Percentiles rank a stretch among this genome's conserved stretches.
Evolutionary conservation across 345 rosid species (phyloP).

Genomic region (Citrus glauca): DNA sequence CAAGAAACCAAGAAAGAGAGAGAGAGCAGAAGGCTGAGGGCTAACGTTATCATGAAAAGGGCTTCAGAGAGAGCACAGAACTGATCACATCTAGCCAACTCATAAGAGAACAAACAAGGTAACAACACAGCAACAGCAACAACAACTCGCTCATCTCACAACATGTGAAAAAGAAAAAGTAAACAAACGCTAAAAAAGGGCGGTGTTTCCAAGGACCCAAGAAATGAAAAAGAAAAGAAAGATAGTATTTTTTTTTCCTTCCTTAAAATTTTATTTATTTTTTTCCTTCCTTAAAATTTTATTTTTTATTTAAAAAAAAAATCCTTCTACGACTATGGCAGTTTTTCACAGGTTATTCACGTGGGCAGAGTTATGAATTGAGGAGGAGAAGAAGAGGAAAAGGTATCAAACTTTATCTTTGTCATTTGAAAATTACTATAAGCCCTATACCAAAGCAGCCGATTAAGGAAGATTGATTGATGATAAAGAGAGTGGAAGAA

Average conservation of each 20-base stretch:
- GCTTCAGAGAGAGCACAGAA: slow-evolving; percentile 26
- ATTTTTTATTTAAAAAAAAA: background rate
- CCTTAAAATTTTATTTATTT: background rate
- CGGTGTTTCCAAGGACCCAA: slow-evolving; percentile 54
- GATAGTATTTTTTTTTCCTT: background rate
- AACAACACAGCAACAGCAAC: slow-evolving; percentile 27
- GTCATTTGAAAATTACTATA: slow-evolving; percentile 29
- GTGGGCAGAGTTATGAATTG: slow-evolving; percentile 13
- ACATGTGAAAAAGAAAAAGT: slow-evolving; percentile 48
- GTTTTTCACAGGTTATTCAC: slow-evolving; percentile 37
- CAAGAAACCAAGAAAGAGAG: slow-evolving; percentile 6
- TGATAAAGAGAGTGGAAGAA: too few species aligned
- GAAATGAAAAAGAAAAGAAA: slow-evolving; percentile 13
- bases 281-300: background rate
- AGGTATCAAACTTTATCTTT: slow-evolving; percentile 20
- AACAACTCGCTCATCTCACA: slow-evolving; percentile 8
- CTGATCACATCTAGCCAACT: slow-evolving; percentile 32
- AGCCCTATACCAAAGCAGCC: slow-evolving; percentile 37
- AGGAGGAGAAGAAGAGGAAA: slow-evolving; percentile 27
- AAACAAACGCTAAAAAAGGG: slow-evolving; percentile 26
- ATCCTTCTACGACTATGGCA: slow-evolving; percentile 17
- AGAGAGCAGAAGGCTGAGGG: slow-evolving; percentile 1
- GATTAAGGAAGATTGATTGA: background rate
- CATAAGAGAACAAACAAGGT: slow-evolving; percentile 55
- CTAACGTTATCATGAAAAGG: slow-evolving; percentile 30